Percentiles rank a stretch among this genome's conserved stretches.
Evolutionary conservation across 345 rosid genomes (phyloP).

Genomic region (Excoecaria cochinchinensis): DNA sequence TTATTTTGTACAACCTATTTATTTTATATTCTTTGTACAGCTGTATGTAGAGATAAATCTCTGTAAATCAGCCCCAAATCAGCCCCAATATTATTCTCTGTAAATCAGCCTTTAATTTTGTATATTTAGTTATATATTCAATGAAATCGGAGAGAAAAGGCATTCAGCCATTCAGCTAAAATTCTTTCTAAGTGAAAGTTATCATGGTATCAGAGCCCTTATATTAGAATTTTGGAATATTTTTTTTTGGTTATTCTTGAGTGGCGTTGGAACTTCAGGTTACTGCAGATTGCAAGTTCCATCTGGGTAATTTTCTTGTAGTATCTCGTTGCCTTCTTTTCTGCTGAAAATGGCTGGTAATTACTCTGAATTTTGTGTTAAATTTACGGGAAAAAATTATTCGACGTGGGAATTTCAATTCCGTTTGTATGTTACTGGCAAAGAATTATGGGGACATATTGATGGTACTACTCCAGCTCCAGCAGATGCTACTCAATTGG

Average conservation of each 20-base stretch:
- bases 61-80: no score
- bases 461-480: constrained; percentile 1
- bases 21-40: no score
- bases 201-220: neutral
- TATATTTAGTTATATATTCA: neutral
- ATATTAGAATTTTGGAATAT: neutral
- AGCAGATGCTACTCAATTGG: neutral
- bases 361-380: neutral
- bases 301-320: neutral
- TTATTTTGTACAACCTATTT: no score
- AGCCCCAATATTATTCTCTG: no score
- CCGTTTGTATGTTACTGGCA: constrained; percentile 5
- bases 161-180: neutral
- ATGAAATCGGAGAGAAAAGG: neutral
- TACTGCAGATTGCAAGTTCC: neutral
- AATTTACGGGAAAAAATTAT: constrained; percentile 15
- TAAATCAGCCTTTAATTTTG: no score
- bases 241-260: neutral
- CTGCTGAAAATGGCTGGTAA: neutral
- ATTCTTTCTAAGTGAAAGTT: neutral
- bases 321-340: neutral
- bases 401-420: constrained; percentile 19
- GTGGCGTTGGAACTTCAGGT: neutral
- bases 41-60: no score
- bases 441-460: constrained; percentile 1